Evolutionary conservation across 1,284 basidiomycete genomes (phyloP).

Genomic region (Ganoderma sinense): DNA sequence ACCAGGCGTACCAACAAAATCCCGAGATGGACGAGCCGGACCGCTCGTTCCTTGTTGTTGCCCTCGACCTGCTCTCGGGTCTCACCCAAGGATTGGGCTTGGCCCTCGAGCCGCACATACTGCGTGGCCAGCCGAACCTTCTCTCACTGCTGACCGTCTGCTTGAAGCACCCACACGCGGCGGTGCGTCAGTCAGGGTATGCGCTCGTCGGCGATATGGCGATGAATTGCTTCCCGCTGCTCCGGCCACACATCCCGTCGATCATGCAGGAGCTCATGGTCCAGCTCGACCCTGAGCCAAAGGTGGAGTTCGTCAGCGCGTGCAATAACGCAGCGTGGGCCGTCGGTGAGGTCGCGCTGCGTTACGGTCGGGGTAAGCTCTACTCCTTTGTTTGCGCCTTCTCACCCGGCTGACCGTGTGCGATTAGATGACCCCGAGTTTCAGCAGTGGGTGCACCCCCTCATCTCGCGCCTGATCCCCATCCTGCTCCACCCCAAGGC

Average conservation of each 20-base stretch:
- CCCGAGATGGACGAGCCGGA: conserved; percentile 93
- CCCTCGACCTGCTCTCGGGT: conserved; percentile 94
- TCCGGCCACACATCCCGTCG: conserved; percentile 85
- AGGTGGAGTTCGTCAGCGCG: conserved; percentile 92
- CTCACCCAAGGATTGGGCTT: conserved; percentile 94
- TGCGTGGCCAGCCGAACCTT: conserved; percentile 75
- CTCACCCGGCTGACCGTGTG: conserved; percentile 22
- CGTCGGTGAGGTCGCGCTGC: conserved; percentile 94
- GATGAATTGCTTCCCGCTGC: conserved; percentile 90
- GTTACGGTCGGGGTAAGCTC: conserved; percentile 76
- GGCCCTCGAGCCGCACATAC: conserved; percentile 77
- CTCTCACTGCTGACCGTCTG: conserved; percentile 85
- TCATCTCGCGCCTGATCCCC: conserved; percentile 91
- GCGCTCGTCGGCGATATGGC: conserved; percentile 98
- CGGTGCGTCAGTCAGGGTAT: conserved; percentile 96
- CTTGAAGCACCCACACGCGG: conserved; percentile 93
- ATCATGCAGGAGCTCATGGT: conserved; percentile 92
- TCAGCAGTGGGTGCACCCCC: conserved; percentile 86
- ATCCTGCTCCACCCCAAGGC: conserved; percentile 93
- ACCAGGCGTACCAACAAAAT: conserved; percentile 85
- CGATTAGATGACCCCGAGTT: conserved; percentile 79
- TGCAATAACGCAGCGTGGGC: conserved; percentile 99
- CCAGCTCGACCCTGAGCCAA: conserved; percentile 92
- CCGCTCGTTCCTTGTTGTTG: conserved; percentile 96
- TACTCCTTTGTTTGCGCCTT: background rate